Evolutionary conservation across 306 rosid species (phyloP).

Genomic region (Inga leiocalycina): DNA sequence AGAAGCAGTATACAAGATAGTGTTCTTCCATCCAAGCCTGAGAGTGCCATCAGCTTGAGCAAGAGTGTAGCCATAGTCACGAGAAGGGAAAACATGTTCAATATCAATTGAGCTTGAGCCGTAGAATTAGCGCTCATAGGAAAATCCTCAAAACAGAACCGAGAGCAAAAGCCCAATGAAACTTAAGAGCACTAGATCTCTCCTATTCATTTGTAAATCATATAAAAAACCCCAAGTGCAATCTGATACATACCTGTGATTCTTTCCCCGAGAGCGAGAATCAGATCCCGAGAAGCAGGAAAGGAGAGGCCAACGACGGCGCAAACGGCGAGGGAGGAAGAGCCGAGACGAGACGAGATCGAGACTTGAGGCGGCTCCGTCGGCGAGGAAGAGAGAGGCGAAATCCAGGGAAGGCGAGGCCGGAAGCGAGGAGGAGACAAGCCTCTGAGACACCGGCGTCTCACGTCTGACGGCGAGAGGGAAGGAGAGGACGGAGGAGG

Average conservation of each 20-base stretch:
- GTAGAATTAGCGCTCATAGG: conserved; percentile 68
- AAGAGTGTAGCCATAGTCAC: conserved; percentile 70
- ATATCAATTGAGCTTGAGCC: conserved; percentile 84
- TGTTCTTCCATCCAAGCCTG: conserved; percentile 85
- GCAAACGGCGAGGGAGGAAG: no score
- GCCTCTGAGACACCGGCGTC: no score
- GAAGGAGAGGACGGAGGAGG: no score
- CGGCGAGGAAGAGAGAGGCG: no score
- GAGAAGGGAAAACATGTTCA: conserved; percentile 65
- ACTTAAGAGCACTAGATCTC: background rate
- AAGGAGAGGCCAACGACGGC: no score
- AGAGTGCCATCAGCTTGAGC: conserved; percentile 76
- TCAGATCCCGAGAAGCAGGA: no score
- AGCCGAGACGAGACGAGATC: no score
- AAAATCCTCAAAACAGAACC: background rate
- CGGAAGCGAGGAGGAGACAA: no score
- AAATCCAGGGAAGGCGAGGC: no score
- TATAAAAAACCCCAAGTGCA: background rate
- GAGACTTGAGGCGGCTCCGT: no score
- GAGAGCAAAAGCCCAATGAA: background rate
- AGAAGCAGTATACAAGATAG: conserved; percentile 85
- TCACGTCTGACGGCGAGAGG: no score
- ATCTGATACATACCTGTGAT: background rate
- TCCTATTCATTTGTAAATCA: background rate
- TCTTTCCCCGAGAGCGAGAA: no score